phyloP scores from a whole-genome alignment of 352 stramenopile species.

The Phytophthora europaea region DNA sequence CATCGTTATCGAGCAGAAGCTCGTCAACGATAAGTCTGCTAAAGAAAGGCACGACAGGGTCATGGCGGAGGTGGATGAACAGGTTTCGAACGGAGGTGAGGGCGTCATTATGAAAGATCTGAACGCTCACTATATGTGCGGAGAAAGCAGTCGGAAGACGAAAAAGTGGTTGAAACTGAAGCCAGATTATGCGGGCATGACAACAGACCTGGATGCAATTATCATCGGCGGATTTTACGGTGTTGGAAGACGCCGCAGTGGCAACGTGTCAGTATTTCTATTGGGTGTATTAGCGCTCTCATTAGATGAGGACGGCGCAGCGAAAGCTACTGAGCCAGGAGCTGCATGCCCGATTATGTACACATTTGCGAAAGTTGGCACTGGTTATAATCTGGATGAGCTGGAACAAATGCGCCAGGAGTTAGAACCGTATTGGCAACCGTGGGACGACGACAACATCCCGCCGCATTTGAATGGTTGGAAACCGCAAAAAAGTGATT shows the following conservation, averaged over 20 bases:
- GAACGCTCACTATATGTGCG: constrained; percentile 91
- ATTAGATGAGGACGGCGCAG: constrained; percentile 59
- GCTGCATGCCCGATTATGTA: constrained; percentile 71
- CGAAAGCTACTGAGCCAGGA: constrained; percentile 58
- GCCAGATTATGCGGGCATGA: constrained; percentile 89
- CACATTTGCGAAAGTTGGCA: constrained; percentile 86
- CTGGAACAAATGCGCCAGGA: constrained; percentile 77
- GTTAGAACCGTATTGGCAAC: constrained; percentile 82
- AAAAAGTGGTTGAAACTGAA: constrained; percentile 92
- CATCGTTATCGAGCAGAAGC: constrained; percentile 82
- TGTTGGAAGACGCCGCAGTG: constrained; percentile 75
- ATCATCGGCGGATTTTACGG: constrained; percentile 89
- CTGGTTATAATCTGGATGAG: constrained; percentile 87
- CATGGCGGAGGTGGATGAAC: constrained; percentile 83
- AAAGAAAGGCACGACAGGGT: constrained; percentile 84
- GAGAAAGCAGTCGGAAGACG: constrained; percentile 78
- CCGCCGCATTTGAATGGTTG: constrained; percentile 81
- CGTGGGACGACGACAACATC: constrained; percentile 77
- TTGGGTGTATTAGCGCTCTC: constrained; percentile 73
- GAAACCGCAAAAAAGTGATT: constrained; percentile 78
- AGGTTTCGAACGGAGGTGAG: constrained; percentile 81
- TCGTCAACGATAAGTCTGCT: constrained; percentile 77
- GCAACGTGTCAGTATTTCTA: constrained; percentile 87
- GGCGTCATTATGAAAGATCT: constrained; percentile 89
- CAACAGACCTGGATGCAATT: constrained; percentile 80